A percentile compares a stretch with the other conserved stretches of the same genome.
These are phyloP conservation scores for Skeletonema costatum DNA, from an alignment of 108 stramenopile species.

Conservation along the genomic window DNA sequence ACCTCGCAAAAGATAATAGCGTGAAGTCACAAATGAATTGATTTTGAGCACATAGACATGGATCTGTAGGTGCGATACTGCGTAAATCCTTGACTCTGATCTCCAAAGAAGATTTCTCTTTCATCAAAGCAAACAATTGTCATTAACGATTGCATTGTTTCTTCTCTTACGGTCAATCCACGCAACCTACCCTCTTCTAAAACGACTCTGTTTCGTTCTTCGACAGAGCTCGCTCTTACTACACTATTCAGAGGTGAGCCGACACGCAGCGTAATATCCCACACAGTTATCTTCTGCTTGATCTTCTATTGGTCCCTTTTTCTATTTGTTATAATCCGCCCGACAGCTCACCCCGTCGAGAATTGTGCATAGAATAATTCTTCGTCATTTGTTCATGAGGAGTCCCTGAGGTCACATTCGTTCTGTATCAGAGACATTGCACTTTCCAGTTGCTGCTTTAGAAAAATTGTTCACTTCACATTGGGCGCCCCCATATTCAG, in stretches of 20 bases:
- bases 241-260: constrained; percentile 33
- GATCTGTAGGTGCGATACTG: constrained; percentile 4
- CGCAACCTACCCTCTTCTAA: constrained; percentile 29
- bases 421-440: constrained; percentile 27
- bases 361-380: constrained; percentile 40
- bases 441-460: constrained; percentile 13
- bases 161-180: constrained; percentile 62
- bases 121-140: constrained; percentile 21
- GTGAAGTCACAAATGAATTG: constrained; percentile 68
- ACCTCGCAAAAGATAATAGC: constrained; percentile 67
- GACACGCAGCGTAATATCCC: constrained; percentile 53
- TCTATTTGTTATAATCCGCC: constrained; percentile 4
- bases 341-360: constrained; percentile 19
- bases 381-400: constrained; percentile 17
- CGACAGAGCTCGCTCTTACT: constrained; percentile 60
- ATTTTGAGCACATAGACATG: not conserved
- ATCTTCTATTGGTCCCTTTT: constrained; percentile 9
- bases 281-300: constrained; percentile 35
- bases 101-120: constrained; percentile 9
- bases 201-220: constrained; percentile 51
- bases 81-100: constrained; percentile 33
- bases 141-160: constrained; percentile 49
- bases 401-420: constrained; percentile 12
- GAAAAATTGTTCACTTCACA: not conserved
- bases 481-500: constrained; percentile 5